Evolutionary conservation across 2,329 filamentous ascomycete species (phyloP), one percentile per base, ranked within the genome.

Genomic region (Ceratocystis cubensis): DNA sequence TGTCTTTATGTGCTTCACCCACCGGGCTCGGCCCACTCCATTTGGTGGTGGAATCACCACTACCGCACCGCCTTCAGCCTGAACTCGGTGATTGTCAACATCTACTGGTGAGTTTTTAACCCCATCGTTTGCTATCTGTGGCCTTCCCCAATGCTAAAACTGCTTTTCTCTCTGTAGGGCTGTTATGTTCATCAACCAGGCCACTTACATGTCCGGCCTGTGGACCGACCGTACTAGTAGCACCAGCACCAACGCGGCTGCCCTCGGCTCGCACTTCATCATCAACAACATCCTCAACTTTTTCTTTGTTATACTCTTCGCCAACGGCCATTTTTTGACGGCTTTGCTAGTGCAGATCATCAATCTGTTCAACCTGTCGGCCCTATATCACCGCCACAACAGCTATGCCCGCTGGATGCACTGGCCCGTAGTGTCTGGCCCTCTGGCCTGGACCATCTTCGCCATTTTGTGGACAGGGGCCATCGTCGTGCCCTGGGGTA

Each of bases 381-480:
- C 82, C 45, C 82, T 92, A 41, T 96, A 96, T 78, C 91, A 93
- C 82, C 85, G 88, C 69, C 87, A 95, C 77, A 81, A 82, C 22
- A 82, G 82, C 0, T 86, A 87, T 65, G 64, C 57, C 22, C 81
- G 85, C 68, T 84, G 88, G 72, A 89, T 96, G 71, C 91, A 96
- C 75, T 78, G 86, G 10, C 84, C 89, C 5, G 85, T 86, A 57
- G 84, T 91, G 25, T 87, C 88, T 17, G 89, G 86, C 0, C 91
- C 91, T 5, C 79, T 96, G 71, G 89, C 76, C 15, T 96, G 90
- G 89, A 91, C 88, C 15, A 89, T 94, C 73, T 85, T 93, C 15
- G 88, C 89, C 37, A 81, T 96, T 65, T 93, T 92, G 79, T 96
- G 90, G 89, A 89, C 91, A 71, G 91, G 91, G 7, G 90, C 91